A percentile compares a stretch with the other conserved stretches of the same genome.
Evolutionary conservation across 2,329 filamentous ascomycete species (phyloP).

Genomic region (Cryphonectria radicalis): DNA sequence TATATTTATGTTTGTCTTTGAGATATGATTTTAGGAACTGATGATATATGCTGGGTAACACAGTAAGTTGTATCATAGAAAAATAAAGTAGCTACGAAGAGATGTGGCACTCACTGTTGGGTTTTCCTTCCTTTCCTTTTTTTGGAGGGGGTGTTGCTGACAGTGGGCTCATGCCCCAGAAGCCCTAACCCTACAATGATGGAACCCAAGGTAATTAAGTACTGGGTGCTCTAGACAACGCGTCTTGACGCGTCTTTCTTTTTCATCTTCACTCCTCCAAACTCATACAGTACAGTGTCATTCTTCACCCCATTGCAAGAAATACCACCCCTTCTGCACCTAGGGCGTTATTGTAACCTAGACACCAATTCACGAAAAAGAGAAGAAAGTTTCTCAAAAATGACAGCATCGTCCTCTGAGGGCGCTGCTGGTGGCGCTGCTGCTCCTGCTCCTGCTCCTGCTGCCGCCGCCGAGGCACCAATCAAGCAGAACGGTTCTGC

Average conservation of each 20-base stretch:
- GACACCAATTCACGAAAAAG: too few relatives aligned
- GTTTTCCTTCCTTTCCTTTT: neutral
- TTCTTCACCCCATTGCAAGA: neutral
- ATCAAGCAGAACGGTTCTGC: slow-evolving; percentile 16
- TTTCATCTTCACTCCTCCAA: neutral
- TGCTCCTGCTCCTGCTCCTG: neutral
- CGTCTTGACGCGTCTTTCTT: slow-evolving; percentile 10
- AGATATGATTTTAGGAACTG: neutral
- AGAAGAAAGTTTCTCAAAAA: neutral
- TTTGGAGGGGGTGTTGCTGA: neutral
- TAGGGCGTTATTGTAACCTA: neutral
- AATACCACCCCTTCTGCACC: neutral
- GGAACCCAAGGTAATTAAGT: neutral
- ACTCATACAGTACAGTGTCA: neutral
- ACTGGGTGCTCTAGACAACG: neutral
- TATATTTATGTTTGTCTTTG: neutral
- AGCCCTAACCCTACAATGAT: neutral
- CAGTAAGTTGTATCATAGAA: too few relatives aligned
- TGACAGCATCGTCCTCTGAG: slow-evolving; percentile 26
- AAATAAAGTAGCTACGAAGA: neutral
- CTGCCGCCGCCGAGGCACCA: slow-evolving; percentile 3
- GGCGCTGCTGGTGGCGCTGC: slow-evolving; percentile 1
- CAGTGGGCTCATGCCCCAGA: neutral
- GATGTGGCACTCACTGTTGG: neutral
- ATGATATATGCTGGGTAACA: too few relatives aligned